Evolutionary conservation across 805 yeast species (phyloP).

Genomic region (Candida boidinii): DNA sequence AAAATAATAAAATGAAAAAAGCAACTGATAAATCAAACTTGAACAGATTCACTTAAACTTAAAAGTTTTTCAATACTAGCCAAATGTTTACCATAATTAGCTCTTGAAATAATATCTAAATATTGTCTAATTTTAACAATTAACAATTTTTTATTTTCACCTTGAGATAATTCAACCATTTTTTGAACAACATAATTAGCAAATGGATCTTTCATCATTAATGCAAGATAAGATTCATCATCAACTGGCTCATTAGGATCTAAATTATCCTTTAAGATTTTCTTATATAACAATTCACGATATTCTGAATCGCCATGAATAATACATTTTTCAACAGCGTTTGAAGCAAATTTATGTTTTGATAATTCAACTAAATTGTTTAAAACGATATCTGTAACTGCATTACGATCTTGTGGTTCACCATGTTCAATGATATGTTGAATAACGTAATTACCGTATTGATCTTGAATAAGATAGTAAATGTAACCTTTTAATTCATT

Average conservation of each 20-base stretch:
- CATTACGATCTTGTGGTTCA: slow-evolving; percentile 42
- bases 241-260: slow-evolving; percentile 32
- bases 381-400: slow-evolving; percentile 58
- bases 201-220: slow-evolving; percentile 96
- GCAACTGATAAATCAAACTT: slow-evolving; percentile 4
- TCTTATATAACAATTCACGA: slow-evolving; percentile 52
- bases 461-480: slow-evolving; percentile 80
- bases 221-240: slow-evolving; percentile 64
- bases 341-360: slow-evolving; percentile 96
- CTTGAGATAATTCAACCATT: slow-evolving; percentile 73
- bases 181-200: slow-evolving; percentile 97
- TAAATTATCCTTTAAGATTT: slow-evolving; percentile 50
- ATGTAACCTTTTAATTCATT: slow-evolving; percentile 65
- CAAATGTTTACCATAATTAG: slow-evolving; percentile 70
- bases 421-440: slow-evolving; percentile 91
- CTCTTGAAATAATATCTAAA: slow-evolving; percentile 62
- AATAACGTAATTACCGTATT: slow-evolving; percentile 95
- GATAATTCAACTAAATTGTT: slow-evolving; percentile 63
- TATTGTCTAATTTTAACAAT: slow-evolving; percentile 74
- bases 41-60: slow-evolving; percentile 39
- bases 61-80: slow-evolving; percentile 74
- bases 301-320: slow-evolving; percentile 60
- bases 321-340: slow-evolving; percentile 93
- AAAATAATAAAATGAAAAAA: background rate
- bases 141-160: slow-evolving; percentile 58